phyloP scores from a whole-genome alignment of 2,329 filamentous ascomycete genomes.

The Xylariaceae sp. region DNA sequence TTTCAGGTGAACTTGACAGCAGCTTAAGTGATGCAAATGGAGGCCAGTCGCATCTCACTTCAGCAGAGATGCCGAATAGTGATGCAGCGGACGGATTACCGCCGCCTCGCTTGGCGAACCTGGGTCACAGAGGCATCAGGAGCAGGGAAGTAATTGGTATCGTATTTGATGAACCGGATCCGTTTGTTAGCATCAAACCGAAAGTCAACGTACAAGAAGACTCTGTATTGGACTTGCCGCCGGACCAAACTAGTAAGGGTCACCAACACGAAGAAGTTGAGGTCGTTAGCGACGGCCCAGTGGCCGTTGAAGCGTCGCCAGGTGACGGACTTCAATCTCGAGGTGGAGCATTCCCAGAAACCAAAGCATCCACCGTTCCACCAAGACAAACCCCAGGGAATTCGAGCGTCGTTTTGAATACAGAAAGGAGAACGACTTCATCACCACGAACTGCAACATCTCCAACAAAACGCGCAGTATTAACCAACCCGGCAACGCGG shows the following conservation, averaged over 20 bases:
- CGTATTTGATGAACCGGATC: slow-evolving; percentile 23
- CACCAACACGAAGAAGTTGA: neutral
- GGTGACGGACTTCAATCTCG: neutral
- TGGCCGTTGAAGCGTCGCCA: neutral
- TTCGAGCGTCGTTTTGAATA: neutral
- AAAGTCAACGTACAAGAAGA: neutral
- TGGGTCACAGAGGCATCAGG: slow-evolving; percentile 29
- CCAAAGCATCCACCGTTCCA: neutral
- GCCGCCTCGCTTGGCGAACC: slow-evolving; percentile 28
- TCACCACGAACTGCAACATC: slow-evolving; percentile 1
- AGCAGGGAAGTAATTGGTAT: slow-evolving; percentile 33
- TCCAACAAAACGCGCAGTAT: slow-evolving; percentile 2
- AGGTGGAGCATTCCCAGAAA: neutral
- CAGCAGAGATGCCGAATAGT: slow-evolving; percentile 6
- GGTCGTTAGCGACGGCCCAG: neutral
- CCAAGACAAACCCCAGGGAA: slow-evolving; percentile 8
- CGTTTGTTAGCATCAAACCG: neutral
- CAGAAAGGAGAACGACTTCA: neutral
- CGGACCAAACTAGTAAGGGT: neutral
- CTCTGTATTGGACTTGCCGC: neutral
- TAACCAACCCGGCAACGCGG: slow-evolving; percentile 37
- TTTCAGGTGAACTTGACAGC: neutral
- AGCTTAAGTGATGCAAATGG: neutral
- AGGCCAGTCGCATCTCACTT: neutral
- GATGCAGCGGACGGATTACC: slow-evolving; percentile 13